phyloP scores from a whole-genome alignment of 1,139 yeast species.

The Petasospora fabianii region DNA sequence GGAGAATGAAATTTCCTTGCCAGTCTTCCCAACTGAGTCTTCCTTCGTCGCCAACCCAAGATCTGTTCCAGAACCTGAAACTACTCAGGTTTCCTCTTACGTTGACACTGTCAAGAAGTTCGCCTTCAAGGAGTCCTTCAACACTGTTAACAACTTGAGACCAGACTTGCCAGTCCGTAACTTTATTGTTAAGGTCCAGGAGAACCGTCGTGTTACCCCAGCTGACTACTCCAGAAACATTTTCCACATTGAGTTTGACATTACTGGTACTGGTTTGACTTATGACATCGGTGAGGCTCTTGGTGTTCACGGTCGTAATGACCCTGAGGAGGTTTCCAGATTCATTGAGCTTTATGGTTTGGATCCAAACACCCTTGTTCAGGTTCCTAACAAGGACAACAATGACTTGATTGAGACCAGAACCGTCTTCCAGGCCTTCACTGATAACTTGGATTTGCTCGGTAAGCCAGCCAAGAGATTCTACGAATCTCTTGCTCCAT shows the following conservation, averaged over 20 bases:
- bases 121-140: constrained; percentile 79
- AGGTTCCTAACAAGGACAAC: constrained; percentile 69
- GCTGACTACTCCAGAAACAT: constrained; percentile 86
- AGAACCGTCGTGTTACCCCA: constrained; percentile 92
- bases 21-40: constrained; percentile 54
- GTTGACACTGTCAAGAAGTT: constrained; percentile 66
- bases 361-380: constrained; percentile 62
- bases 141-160: constrained; percentile 54
- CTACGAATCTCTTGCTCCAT: constrained; percentile 76
- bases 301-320: constrained; percentile 92
- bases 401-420: constrained; percentile 58
- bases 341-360: constrained; percentile 73
- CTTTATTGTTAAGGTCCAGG: constrained; percentile 85
- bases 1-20: constrained; percentile 34
- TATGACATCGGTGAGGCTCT: constrained; percentile 96
- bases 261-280: constrained; percentile 83
- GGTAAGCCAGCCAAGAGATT: constrained; percentile 97
- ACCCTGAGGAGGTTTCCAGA: constrained; percentile 55
- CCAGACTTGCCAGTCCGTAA: constrained; percentile 89
- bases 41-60: constrained; percentile 61
- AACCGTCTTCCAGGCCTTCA: constrained; percentile 76
- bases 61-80: constrained; percentile 37
- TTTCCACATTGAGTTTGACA: constrained; percentile 94
- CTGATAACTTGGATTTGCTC: constrained; percentile 79
- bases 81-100: constrained; percentile 40